Conservation (phyloP, 208 protist genomes). For the Crithidia mellificae region DNA sequence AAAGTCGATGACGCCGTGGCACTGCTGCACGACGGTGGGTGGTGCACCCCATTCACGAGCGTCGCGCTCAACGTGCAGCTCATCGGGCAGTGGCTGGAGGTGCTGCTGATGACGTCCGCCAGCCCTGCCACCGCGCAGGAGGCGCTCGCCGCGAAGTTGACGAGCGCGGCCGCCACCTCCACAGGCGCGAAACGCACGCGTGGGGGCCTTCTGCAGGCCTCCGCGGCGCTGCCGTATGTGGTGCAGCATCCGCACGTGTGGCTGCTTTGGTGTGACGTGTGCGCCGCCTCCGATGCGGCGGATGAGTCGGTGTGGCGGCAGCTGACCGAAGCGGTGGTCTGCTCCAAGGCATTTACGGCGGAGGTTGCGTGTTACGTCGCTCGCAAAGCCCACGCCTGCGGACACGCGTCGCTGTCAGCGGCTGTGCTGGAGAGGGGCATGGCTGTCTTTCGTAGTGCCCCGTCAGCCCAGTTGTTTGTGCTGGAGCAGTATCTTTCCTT, state of each 20-base stretch:
- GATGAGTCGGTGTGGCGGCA: constrained; percentile 18
- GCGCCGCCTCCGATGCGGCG: constrained; percentile 18
- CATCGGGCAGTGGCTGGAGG: constrained; percentile 64
- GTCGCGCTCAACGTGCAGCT: constrained; percentile 58
- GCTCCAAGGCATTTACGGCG: constrained; percentile 46
- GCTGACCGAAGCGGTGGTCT: constrained; percentile 28
- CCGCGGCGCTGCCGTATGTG: constrained; percentile 14
- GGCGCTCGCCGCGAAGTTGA: constrained; percentile 28
- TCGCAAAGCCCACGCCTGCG: constrained; percentile 34
- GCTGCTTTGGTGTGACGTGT: constrained; percentile 32
- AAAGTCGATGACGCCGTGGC: constrained; percentile 37
- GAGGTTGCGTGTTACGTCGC: constrained; percentile 67
- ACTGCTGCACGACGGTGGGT: constrained; percentile 59
- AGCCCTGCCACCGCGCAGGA: constrained; percentile 5
- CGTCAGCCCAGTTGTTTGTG: constrained; percentile 49
- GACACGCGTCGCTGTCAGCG: constrained; percentile 26
- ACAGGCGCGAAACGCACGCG: constrained; percentile 22
- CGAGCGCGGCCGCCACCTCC: constrained; percentile 10
- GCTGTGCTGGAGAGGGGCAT: constrained; percentile 54
- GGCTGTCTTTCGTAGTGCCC: constrained; percentile 30
- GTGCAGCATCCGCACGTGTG: constrained; percentile 31
- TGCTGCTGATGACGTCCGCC: constrained; percentile 37
- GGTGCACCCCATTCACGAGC: constrained; percentile 61
- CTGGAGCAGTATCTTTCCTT: constrained; percentile 71
- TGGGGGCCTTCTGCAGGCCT: constrained; percentile 29